Evolutionary conservation across 1,284 basidiomycete species (phyloP), one percentile per base, ranked within the genome.

Genomic region (Vanrija sp.): DNA sequence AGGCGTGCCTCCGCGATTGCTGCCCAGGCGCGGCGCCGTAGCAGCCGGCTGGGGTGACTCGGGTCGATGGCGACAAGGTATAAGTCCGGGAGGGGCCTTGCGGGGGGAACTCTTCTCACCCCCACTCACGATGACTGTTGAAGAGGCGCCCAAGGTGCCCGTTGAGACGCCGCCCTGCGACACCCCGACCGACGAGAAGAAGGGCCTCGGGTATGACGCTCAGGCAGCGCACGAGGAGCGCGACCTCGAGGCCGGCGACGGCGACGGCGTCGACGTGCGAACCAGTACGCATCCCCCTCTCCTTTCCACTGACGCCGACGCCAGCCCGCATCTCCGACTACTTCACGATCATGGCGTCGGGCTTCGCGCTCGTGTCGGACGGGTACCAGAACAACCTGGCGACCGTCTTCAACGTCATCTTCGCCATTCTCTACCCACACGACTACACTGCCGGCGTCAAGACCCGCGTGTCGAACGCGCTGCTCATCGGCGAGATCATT

Each of bases 391-490:
- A 66, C 54, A 66, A 68, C 49, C 51, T 65, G 21, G 49, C 63
- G 12, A 66, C 66, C 14, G 57, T 64, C 4, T 65, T 65, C 55
- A 65, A 66, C 48, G 62, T 63, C 18, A 61, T 61, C 46, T 67
- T 68, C 49, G 28, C 7, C 28, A 28, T 28, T 6, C 28, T 28
- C 28, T 25, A 28, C 21, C 46, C 16, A 44, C 34, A 8, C 21
- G 38, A 18, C n/a, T 89, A 88, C 72, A 87, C 82, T 1, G 68
- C 83, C 1, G 59, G 70, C 2, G 80, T 87, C 29, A 85, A 85
- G 14, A 89, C 88, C 3, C 81, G 83, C 19, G 85, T 89, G 16
- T 86, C 84, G 14, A 90, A 89, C 69, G 74, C 88, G 10, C 80
- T 89, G 38, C 82, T 88, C 53, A 82, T 89, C 56, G 87, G 87